Conservation (phyloP, 495 filamentous ascomycete genomes). For the Hypoxylon perforatum region DNA sequence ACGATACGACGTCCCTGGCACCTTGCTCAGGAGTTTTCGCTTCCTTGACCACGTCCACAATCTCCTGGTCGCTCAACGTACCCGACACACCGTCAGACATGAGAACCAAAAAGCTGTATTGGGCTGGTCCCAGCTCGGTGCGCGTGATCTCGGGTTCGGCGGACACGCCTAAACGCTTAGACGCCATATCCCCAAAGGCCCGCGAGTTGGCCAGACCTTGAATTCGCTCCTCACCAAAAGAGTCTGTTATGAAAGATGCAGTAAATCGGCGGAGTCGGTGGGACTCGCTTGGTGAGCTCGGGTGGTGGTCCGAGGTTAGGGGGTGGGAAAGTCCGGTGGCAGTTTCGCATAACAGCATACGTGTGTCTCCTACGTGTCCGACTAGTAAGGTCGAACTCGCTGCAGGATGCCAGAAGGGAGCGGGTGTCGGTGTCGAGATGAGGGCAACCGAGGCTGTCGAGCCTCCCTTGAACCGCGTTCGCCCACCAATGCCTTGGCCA, state of each 20-base stretch:
- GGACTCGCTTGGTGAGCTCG: slow-evolving; percentile 84
- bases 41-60: slow-evolving; percentile 96
- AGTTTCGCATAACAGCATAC: slow-evolving; percentile 86
- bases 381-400: slow-evolving; percentile 85
- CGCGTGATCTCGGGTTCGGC: slow-evolving; percentile 89
- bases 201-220: slow-evolving; percentile 92
- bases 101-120: slow-evolving; percentile 89
- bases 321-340: slow-evolving; percentile 79
- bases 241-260: slow-evolving; percentile 88
- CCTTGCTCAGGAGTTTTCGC: slow-evolving; percentile 89
- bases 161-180: slow-evolving; percentile 90
- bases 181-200: slow-evolving; percentile 89
- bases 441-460: slow-evolving; percentile 89
- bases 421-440: slow-evolving; percentile 88
- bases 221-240: slow-evolving; percentile 97
- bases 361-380: slow-evolving; percentile 92
- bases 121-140: slow-evolving; percentile 77
- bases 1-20: slow-evolving; percentile 79
- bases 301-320: slow-evolving; percentile 89
- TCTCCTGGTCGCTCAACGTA: slow-evolving; percentile 86
- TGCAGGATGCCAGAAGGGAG: slow-evolving; percentile 93
- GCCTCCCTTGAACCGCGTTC: slow-evolving; percentile 86
- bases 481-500: slow-evolving; percentile 71
- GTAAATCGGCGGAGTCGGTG: slow-evolving; percentile 86
- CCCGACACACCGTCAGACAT: slow-evolving; percentile 89